phyloP scores from a whole-genome alignment of 2,329 filamentous ascomycete species.

The Metarhizium anisopliae region DNA sequence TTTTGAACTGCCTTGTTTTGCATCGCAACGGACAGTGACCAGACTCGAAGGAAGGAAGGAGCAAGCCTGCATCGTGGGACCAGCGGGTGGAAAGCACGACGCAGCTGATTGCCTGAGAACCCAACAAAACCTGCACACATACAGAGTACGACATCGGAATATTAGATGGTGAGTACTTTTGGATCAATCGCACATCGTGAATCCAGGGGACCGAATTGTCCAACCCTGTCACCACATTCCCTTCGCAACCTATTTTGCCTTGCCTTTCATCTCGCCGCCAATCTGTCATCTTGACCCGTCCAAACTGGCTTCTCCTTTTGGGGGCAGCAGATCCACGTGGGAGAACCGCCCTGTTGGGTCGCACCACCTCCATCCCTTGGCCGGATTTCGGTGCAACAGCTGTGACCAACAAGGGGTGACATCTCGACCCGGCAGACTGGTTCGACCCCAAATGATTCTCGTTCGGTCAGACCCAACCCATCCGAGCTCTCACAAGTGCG shows the following conservation, averaged over 20 bases:
- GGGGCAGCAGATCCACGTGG: slow-evolving; percentile 4
- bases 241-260: not conserved
- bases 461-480: slow-evolving; percentile 5
- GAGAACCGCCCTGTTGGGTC: slow-evolving; percentile 6
- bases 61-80: not conserved
- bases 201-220: not conserved
- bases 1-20: not conserved
- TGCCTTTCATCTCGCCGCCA: not conserved
- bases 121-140: not conserved
- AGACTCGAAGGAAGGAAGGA: not conserved
- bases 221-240: not conserved
- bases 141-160: not conserved
- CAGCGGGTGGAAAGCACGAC: not conserved
- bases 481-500: not conserved
- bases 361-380: slow-evolving; percentile 3
- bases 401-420: not conserved
- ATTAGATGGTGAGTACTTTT: not conserved
- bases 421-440: slow-evolving; percentile 9
- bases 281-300: not conserved
- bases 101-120: not conserved
- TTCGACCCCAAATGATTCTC: slow-evolving; percentile 4
- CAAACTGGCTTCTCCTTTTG: not conserved
- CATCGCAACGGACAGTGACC: too few relatives aligned
- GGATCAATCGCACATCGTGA: not conserved
- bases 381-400: slow-evolving; percentile 1